Conservation (phyloP, 2,329 filamentous ascomycete genomes). For the Fusarium cicatricum region DNA sequence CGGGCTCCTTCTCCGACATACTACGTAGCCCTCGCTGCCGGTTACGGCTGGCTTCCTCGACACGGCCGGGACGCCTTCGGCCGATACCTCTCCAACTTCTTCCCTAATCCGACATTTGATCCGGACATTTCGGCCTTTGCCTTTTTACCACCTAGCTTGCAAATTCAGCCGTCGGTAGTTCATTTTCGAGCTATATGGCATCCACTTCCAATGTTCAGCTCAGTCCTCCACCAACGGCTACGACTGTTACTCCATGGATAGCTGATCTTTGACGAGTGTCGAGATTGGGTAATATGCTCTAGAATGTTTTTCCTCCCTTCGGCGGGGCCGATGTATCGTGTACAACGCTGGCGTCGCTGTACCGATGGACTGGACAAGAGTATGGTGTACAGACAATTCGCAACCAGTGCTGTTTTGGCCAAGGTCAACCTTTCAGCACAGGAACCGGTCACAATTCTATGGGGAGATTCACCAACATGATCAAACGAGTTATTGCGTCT, state of each 20-base stretch:
- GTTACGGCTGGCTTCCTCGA: not conserved
- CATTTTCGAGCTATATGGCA: not conserved
- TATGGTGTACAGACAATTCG: not conserved
- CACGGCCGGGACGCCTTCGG: slow-evolving; percentile 14
- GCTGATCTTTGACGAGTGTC: slow-evolving; percentile 17
- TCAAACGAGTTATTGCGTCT: too few species aligned
- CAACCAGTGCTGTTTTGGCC: not conserved
- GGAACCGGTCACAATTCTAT: too few species aligned
- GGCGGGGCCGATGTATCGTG: slow-evolving; percentile 16
- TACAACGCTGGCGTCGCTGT: not conserved
- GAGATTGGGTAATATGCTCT: slow-evolving; percentile 10
- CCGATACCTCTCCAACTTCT: slow-evolving; percentile 5
- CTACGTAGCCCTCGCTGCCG: slow-evolving; percentile 10
- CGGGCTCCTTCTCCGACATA: slow-evolving; percentile 4
- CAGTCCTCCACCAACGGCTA: slow-evolving; percentile 11
- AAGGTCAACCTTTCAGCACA: not conserved
- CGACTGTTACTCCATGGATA: slow-evolving; percentile 27
- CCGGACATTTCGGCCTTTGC: not conserved
- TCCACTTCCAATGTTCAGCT: slow-evolving; percentile 16
- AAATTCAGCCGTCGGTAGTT: slow-evolving; percentile 20
- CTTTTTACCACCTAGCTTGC: not conserved
- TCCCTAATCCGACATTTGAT: not conserved
- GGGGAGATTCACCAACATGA: too few species aligned
- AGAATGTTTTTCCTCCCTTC: slow-evolving; percentile 9
- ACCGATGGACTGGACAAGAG: not conserved